Base-by-base conservation (phyloP, 495 filamentous ascomycete genomes). In the Parmelia sp. region DNA sequence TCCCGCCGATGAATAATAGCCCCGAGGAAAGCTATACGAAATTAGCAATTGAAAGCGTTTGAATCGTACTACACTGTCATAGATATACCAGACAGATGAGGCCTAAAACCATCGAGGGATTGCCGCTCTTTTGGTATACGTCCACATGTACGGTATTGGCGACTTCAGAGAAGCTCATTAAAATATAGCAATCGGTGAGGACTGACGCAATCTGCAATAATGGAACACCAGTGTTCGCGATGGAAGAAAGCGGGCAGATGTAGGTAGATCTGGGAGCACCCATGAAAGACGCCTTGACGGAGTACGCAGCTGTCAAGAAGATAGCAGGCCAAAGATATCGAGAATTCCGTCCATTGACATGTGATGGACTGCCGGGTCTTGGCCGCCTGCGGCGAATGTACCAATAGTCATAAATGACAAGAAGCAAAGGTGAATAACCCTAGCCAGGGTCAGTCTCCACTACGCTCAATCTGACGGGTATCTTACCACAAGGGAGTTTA, bases 361-460 rank as follows among this genome's bases (percentile, higher is more conserved):
- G 51, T 9, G 21, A n/a, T 42, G 49, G 35, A 39, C 25, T 7
- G 40, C 37, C 53, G 37, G 19, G 14, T 42, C 29, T 65, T 53
- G 12, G 23, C 67, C 70, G 55, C 60, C 64, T 69, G 51, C 74
- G 69, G 59, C 77, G 75, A 35, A 74, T 71, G 63, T 73, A 72
- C 71, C 73, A 76, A 55, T 73, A 77, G 59, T 81, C 79, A 60
- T 79, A 81, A 1, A 80, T 49, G 8, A 76, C 76, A 44, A 81
- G 66, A 14, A 79, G 31, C 35, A 82, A 74, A 3, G 80, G 80
- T 53, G 65, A 21, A 49, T 57, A 66, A 14, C 65, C 65, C 69
- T 69, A 19, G 29, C n/a, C 14, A 4, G 14, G 15, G 6, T 58
- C 29, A 56, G 29, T 17, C 58, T 17, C 37, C 10, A 47, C 5